Base-by-base conservation (phyloP, 768 basidiomycete genomes). In the Ephemerocybe angulata region DNA sequence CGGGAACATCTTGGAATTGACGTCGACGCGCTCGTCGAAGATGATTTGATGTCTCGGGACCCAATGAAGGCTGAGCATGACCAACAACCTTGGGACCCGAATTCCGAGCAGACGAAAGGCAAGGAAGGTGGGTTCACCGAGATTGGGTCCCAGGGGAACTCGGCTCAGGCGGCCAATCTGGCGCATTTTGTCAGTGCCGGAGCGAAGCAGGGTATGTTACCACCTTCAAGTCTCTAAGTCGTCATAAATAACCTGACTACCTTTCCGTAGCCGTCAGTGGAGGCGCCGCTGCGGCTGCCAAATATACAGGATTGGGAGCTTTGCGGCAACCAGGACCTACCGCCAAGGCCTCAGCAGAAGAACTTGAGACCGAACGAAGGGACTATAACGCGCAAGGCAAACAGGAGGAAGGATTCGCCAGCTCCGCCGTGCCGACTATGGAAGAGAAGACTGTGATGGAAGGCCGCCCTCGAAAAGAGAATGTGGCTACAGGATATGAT, bases 1-100 rank as follows among this genome's bases (percentile, higher is more conserved):
- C 81, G 90, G 59, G 97, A 99, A 65, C 97, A 99, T 66, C 77
- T 97, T 55, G 97, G 97, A 2, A 78, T 98, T 54, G 93, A 99
- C 66, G 94, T 98, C 28, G 97, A 99, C 65, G 79, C 84, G 2
- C 74, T 97, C 62, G 81, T 83, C 41, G 88, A 93, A 60, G 88
- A 89, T 50, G 85, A 90, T 50, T 70, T 86, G 19, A 82, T 80
- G 77, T 70, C 74, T 1, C 68, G 74, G 21, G 76, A 83, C 6
- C 80, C 86, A 13, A 66, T 77, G 7, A 76, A 77, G 51, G 64
- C 75, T 3, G 75, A 78, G 52, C 66, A 80, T 59, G 77, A 80
- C 43, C 76, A 85, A 60, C 77, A 84, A 42, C 69, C 73, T 28
- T 90, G 88, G 88, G 88, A 92, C 66, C 88, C 89, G 1, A 84